Conservation (phyloP, 164 flowering plant genomes). For the Berberis vulgaris region DNA sequence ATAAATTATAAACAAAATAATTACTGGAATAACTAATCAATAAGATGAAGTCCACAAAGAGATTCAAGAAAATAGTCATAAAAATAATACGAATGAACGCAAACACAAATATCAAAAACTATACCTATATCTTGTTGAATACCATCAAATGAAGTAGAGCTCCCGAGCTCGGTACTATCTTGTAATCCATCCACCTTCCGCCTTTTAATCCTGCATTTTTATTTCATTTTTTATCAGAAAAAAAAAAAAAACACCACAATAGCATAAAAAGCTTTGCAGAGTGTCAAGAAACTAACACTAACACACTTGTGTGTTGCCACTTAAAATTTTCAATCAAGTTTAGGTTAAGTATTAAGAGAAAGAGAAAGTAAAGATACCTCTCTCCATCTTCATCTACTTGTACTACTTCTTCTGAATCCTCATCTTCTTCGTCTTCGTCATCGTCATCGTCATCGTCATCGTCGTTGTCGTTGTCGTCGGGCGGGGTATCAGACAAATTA, state of each 20-base stretch:
- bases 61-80: too few relatives aligned
- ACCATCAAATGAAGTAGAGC: conserved; percentile 5
- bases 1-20: too few relatives aligned
- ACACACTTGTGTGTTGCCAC: too few relatives aligned
- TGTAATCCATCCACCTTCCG: conserved; percentile 15
- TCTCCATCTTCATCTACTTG: conserved; percentile 4
- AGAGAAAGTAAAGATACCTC: conserved; percentile 1
- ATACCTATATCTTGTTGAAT: neutral
- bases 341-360: neutral
- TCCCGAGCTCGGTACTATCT: conserved; percentile 1
- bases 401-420: conserved; percentile 14
- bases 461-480: conserved; percentile 14
- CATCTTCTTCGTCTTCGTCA: conserved; percentile 19
- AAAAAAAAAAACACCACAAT: too few relatives aligned
- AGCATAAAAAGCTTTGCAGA: neutral
- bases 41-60: too few relatives aligned
- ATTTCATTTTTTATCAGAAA: too few relatives aligned
- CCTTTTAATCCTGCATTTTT: conserved; percentile 22
- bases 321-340: too few relatives aligned
- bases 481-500: conserved; percentile 12
- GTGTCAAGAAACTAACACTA: neutral
- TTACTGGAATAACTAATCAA: too few relatives aligned
- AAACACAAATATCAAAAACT: neutral
- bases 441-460: conserved; percentile 19
- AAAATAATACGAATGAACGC: too few relatives aligned